Conservation (phyloP, 1,284 basidiomycete genomes). For the Cutaneotrichosporon dermatis region DNA sequence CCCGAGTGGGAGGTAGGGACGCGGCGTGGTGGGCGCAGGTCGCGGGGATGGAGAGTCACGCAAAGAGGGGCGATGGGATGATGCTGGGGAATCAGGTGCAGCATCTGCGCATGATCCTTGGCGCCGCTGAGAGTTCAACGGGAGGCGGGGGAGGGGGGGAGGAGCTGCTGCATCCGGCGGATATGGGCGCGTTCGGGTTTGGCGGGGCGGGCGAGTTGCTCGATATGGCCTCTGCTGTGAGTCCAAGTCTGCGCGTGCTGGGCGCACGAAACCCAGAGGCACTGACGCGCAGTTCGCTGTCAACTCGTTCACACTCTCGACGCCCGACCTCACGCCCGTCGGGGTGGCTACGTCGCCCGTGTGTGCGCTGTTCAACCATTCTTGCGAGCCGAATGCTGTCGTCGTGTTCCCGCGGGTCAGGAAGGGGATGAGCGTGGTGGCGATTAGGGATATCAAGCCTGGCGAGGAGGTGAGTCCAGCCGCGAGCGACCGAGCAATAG, state of each 20-base stretch:
- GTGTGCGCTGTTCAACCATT: slow-evolving; percentile 81
- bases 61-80: slow-evolving; percentile 16
- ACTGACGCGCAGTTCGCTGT: slow-evolving; percentile 62
- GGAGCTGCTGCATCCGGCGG: slow-evolving; percentile 25
- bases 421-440: slow-evolving; percentile 62
- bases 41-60: slow-evolving; percentile 63
- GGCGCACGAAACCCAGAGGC: too few species aligned
- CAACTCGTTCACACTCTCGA: slow-evolving; percentile 81
- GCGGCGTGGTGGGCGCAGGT: slow-evolving; percentile 63
- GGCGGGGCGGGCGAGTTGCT: slow-evolving; percentile 28
- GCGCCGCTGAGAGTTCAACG: slow-evolving; percentile 15
- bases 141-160: neutral
- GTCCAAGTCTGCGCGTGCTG: slow-evolving; percentile 6
- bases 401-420: slow-evolving; percentile 70
- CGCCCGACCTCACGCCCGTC: slow-evolving; percentile 66
- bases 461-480: slow-evolving; percentile 62
- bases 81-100: slow-evolving; percentile 36
- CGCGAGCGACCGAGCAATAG: too few species aligned
- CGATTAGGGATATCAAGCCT: slow-evolving; percentile 59
- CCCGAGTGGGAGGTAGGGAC: slow-evolving; percentile 49
- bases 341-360: slow-evolving; percentile 74
- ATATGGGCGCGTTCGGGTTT: slow-evolving; percentile 43
- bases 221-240: slow-evolving; percentile 39
- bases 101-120: slow-evolving; percentile 41
- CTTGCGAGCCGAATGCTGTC: slow-evolving; percentile 83